Conservation (phyloP, 306 rosid species). For the Acacia confusa region DNA sequence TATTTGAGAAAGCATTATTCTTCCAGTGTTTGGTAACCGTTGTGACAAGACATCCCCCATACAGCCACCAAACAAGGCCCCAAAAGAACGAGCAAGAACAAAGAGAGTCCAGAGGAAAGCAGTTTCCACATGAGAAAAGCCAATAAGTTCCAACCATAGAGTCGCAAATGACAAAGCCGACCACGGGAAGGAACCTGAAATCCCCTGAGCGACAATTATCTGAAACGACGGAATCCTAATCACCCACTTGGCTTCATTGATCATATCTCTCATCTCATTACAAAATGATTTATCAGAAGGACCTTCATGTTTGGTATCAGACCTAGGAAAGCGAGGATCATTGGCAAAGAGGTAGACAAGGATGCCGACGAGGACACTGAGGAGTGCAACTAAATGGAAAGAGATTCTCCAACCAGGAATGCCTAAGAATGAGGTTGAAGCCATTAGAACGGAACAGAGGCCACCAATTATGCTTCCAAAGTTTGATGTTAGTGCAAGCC, state of each 20-base stretch:
- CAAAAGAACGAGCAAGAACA: conserved; percentile 59
- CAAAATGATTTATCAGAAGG: conserved; percentile 40
- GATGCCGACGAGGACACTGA: conserved; percentile 71
- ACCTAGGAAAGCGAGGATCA: conserved; percentile 62
- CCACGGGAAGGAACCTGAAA: conserved; percentile 89
- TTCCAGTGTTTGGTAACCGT: conserved; percentile 66
- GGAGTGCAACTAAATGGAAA: conserved; percentile 68
- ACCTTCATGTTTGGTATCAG: background rate
- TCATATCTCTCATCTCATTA: conserved; percentile 49
- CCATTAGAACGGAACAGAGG: conserved; percentile 63
- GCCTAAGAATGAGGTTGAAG: conserved; percentile 68
- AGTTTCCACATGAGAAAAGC: conserved; percentile 76
- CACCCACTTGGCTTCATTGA: conserved; percentile 67
- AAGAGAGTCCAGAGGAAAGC: conserved; percentile 68
- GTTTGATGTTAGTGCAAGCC: conserved; percentile 68
- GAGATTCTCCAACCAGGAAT: conserved; percentile 88
- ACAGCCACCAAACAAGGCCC: conserved; percentile 81
- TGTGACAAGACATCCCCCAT: conserved; percentile 71
- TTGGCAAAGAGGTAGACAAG: conserved; percentile 60
- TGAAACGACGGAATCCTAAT: conserved; percentile 73
- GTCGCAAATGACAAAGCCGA: conserved; percentile 74
- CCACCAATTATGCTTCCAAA: conserved; percentile 78
- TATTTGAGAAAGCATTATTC: conserved; percentile 76
- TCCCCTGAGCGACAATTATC: conserved; percentile 89
- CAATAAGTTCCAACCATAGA: conserved; percentile 84